Percentiles rank a stretch among this genome's conserved stretches.
Evolutionary conservation across 495 filamentous ascomycete genomes (phyloP).

Genomic region (Hypoxylon fuscum): DNA sequence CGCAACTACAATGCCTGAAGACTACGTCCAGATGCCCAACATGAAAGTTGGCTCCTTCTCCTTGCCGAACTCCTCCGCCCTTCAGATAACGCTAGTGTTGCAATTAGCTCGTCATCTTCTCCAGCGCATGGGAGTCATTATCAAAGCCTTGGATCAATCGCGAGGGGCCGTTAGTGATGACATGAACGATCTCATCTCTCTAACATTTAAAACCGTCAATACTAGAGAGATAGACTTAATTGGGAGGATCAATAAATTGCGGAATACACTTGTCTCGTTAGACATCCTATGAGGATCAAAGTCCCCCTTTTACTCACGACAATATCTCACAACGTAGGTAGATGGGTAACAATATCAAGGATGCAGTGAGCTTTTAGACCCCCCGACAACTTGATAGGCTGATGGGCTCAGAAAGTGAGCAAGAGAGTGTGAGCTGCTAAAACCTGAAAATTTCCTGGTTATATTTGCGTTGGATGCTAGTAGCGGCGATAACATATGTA

Average conservation of each 20-base stretch:
- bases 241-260: slow-evolving; percentile 3
- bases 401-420: too few relatives aligned
- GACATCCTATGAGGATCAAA: slow-evolving; percentile 1
- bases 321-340: too few relatives aligned
- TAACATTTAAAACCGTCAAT: background rate
- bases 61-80: slow-evolving; percentile 1
- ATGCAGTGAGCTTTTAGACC: too few relatives aligned
- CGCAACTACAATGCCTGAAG: background rate
- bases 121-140: background rate
- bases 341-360: too few relatives aligned
- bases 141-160: background rate
- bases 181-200: background rate
- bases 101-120: slow-evolving; percentile 2
- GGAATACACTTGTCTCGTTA: slow-evolving; percentile 1
- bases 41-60: slow-evolving; percentile 3
- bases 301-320: too few relatives aligned
- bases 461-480: too few relatives aligned
- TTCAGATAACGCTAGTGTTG: background rate
- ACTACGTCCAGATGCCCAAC: background rate
- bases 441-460: too few relatives aligned
- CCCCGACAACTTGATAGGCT: too few relatives aligned
- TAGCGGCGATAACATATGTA: too few relatives aligned
- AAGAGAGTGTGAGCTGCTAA: too few relatives aligned
- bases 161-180: background rate
- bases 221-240: background rate